Percentiles rank a stretch among this genome's conserved stretches.
Evolutionary conservation across 352 stramenopile species (phyloP).

Genomic region (Phytopythium litorale): DNA sequence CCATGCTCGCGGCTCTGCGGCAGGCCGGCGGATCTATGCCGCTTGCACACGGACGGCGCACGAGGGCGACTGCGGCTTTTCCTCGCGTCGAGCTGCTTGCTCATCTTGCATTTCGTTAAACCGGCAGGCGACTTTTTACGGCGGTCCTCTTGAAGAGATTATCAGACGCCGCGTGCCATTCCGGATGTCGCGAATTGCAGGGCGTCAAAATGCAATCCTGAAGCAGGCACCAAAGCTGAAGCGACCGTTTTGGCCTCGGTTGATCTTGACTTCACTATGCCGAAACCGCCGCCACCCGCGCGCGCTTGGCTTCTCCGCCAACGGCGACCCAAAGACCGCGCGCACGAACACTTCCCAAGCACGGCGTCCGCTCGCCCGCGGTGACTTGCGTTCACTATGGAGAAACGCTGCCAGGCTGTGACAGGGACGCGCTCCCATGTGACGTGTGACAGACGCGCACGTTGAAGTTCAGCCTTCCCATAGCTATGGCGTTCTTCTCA

Average conservation of each 20-base stretch:
- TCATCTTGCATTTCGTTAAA: neutral
- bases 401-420: neutral
- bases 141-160: neutral
- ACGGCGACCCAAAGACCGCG: neutral
- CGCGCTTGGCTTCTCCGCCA: neutral
- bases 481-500: neutral
- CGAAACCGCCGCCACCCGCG: neutral
- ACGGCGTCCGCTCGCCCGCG: neutral
- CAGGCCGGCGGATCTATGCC: too few species aligned
- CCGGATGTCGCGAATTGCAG: too few species aligned
- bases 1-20: neutral
- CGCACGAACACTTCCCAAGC: neutral
- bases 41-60: neutral
- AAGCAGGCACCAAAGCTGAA: too few species aligned
- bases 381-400: neutral
- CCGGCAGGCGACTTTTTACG: neutral
- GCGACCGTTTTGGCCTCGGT: too few species aligned
- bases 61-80: too few species aligned
- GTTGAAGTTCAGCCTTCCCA: neutral
- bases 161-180: too few species aligned
- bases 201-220: too few species aligned
- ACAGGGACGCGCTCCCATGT: neutral
- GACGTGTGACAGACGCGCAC: conserved; percentile 6
- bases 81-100: neutral
- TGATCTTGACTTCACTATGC: too few species aligned